Evolutionary conservation across 495 filamentous ascomycete genomes (phyloP).

Genomic region (Penicillium subrubescens): DNA sequence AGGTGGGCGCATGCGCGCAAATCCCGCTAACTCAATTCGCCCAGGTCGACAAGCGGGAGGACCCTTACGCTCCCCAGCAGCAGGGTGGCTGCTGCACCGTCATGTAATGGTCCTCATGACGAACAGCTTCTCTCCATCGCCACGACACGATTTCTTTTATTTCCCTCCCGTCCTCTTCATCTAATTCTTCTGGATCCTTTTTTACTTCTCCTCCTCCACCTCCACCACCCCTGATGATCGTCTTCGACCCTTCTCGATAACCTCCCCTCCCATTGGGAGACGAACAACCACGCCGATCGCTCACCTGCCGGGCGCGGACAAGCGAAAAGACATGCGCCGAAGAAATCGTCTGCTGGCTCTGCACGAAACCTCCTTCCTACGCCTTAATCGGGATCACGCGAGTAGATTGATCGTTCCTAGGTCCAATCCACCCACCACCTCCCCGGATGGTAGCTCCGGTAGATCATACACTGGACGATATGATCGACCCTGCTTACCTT

Average conservation of each 20-base stretch:
- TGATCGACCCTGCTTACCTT: constrained; percentile 29
- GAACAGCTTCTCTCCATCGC: constrained; percentile 33
- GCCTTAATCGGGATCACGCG: constrained; percentile 14
- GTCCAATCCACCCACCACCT: constrained; percentile 32
- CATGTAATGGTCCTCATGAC: constrained; percentile 67
- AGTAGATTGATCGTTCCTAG: constrained; percentile 20
- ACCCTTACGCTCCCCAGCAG: constrained; percentile 95
- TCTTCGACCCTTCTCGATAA: constrained; percentile 8
- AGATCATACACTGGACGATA: constrained; percentile 22
- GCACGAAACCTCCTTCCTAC: constrained; percentile 37
- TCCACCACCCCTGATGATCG: constrained; percentile 17
- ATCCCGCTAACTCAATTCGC: constrained; percentile 18
- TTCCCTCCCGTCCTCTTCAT: constrained; percentile 5
- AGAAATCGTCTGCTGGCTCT: constrained; percentile 46
- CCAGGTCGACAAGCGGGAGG: constrained; percentile 84
- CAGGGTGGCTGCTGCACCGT: constrained; percentile 87
- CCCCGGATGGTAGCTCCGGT: constrained; percentile 17
- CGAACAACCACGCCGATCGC: constrained; percentile 21
- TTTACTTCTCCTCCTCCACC: not conserved
- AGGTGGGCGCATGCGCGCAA: constrained; percentile 11
- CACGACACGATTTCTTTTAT: constrained; percentile 35
- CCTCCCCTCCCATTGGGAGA: constrained; percentile 16
- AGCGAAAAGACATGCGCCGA: constrained; percentile 20
- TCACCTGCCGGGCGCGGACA: constrained; percentile 20
- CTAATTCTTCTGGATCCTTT: constrained; percentile 27